A percentile compares a stretch with the other conserved stretches of the same genome.
These are phyloP conservation scores for Elongisporangium senticosum DNA, from an alignment of 352 stramenopile species.

Conservation along the genomic window DNA sequence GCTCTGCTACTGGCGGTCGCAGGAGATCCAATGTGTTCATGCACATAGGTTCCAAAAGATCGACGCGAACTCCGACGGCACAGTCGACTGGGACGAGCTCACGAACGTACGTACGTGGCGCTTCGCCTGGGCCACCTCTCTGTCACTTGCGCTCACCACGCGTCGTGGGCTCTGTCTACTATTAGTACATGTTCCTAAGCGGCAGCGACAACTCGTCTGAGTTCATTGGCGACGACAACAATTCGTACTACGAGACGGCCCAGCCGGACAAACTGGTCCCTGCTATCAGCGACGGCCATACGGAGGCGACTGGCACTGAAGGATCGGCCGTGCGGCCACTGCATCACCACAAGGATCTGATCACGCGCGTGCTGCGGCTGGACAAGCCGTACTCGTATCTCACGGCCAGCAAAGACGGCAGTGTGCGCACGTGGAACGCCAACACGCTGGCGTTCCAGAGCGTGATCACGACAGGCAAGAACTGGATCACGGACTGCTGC, in stretches of 20 bases:
- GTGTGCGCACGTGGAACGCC: constrained; percentile 65
- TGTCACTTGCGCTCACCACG: not conserved
- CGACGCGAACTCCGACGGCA: constrained; percentile 82
- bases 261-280: constrained; percentile 48
- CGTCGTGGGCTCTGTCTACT: constrained; percentile 4
- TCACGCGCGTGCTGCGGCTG: constrained; percentile 60
- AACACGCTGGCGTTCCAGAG: constrained; percentile 62
- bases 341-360: constrained; percentile 66
- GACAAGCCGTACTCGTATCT: constrained; percentile 69
- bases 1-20: not conserved
- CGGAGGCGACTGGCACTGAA: not conserved
- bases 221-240: constrained; percentile 59
- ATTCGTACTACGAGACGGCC: constrained; percentile 55
- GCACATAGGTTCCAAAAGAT: constrained; percentile 78
- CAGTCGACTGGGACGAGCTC: constrained; percentile 88
- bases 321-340: constrained; percentile 1
- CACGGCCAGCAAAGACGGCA: constrained; percentile 71
- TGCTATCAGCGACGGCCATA: constrained; percentile 13
- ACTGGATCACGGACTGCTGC: constrained; percentile 76
- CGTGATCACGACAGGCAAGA: constrained; percentile 52
- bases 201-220: constrained; percentile 55
- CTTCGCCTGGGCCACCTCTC: too few species aligned
- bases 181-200: constrained; percentile 86
- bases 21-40: not conserved
- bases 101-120: constrained; percentile 48